Percentiles rank a stretch among this genome's conserved stretches.
phyloP scores from a whole-genome alignment of 1,284 basidiomycete species.

The Boletellus sp. region DNA sequence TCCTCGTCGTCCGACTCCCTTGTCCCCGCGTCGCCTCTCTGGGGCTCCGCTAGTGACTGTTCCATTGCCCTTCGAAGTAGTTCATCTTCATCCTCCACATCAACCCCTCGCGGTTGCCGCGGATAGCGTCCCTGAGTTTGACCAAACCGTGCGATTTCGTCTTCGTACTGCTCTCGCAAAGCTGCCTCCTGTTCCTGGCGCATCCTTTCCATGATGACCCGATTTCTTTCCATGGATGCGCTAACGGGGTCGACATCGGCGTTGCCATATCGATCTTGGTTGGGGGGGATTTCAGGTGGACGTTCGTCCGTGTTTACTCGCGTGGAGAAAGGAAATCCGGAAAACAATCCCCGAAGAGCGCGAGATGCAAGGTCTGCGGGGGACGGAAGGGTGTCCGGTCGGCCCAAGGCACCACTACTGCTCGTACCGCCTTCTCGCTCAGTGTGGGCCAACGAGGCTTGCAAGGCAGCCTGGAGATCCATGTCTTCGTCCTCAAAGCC shows the following conservation, averaged over 20 bases:
- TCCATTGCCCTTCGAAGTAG: conserved; percentile 61
- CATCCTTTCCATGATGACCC: conserved; percentile 61
- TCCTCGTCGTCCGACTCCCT: conserved; percentile 30
- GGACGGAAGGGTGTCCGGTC: conserved; percentile 22
- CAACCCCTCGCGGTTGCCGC: conserved; percentile 10
- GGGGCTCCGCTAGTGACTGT: conserved; percentile 46
- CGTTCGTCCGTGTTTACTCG: conserved; percentile 1
- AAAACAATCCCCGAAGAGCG: conserved; percentile 23
- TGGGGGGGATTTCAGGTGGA: conserved; percentile 14
- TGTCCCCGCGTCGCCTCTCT: conserved; percentile 8
- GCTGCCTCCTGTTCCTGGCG: conserved; percentile 66
- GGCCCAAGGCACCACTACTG: conserved; percentile 8
- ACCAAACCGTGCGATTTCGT: conserved; percentile 36
- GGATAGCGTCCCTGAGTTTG: conserved; percentile 11
- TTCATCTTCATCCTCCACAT: conserved; percentile 56
- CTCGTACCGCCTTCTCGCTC: conserved; percentile 1
- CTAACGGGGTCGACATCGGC: conserved; percentile 56
- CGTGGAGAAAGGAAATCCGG: conserved; percentile 4
- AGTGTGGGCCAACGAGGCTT: conserved; percentile 61
- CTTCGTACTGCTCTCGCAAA: conserved; percentile 54
- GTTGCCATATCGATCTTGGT: conserved; percentile 31
- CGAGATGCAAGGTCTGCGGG: conserved; percentile 29
- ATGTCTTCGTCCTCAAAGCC: conserved; percentile 80
- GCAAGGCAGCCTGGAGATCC: conserved; percentile 81
- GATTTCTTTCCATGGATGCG: conserved; percentile 64